Conservation (phyloP, 805 yeast species). For the Millerago galiae region DNA sequence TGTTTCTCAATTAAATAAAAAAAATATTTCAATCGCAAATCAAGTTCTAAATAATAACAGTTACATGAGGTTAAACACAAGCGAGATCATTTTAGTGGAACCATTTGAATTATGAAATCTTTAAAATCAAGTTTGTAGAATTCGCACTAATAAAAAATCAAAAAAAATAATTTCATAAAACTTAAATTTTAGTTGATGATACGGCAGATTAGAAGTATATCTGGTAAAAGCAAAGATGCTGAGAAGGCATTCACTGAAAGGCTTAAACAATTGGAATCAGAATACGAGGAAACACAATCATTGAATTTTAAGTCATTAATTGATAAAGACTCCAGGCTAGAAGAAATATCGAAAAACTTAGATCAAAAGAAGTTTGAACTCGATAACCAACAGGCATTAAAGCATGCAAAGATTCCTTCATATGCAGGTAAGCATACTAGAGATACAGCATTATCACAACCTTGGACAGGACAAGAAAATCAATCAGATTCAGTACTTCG, state of each 20-base stretch:
- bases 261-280: constrained; percentile 21
- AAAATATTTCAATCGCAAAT: constrained; percentile 13
- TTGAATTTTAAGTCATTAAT: constrained; percentile 20
- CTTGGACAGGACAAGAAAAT: constrained; percentile 57
- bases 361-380: constrained; percentile 31
- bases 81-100: constrained; percentile 17
- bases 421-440: constrained; percentile 37
- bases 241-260: constrained; percentile 23
- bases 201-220: constrained; percentile 1
- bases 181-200: background rate
- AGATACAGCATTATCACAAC: constrained; percentile 43
- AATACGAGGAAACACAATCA: constrained; percentile 20
- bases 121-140: background rate
- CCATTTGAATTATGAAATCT: constrained; percentile 4
- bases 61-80: constrained; percentile 13
- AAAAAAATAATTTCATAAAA: too few species aligned
- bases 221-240: constrained; percentile 4
- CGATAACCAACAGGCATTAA: constrained; percentile 34
- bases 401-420: constrained; percentile 35
- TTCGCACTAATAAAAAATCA: too few species aligned
- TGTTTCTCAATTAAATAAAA: constrained; percentile 4
- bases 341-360: constrained; percentile 24
- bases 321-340: constrained; percentile 20
- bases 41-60: constrained; percentile 10
- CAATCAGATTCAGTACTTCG: constrained; percentile 41